Evolutionary conservation across 208 protist species (phyloP).

Genomic region (Leishmania tropica): DNA sequence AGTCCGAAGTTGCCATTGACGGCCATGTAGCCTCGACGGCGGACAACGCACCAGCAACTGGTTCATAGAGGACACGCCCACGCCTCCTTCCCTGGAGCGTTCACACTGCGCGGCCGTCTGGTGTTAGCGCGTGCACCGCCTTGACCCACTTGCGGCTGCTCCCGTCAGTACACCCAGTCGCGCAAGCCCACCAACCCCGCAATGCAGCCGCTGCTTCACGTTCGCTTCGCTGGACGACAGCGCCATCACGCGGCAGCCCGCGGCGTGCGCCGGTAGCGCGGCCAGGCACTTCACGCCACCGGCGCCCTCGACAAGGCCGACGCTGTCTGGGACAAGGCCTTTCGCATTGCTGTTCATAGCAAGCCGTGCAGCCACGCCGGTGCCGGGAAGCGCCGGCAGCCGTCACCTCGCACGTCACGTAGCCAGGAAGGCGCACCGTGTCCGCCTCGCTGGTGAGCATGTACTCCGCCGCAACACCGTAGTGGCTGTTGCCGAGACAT

Average conservation of each 20-base stretch:
- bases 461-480: slow-evolving; percentile 35
- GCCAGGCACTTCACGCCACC: slow-evolving; percentile 41
- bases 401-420: slow-evolving; percentile 34
- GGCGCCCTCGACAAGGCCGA: slow-evolving; percentile 37
- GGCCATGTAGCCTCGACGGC: slow-evolving; percentile 23
- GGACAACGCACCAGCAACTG: slow-evolving; percentile 23
- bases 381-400: slow-evolving; percentile 30
- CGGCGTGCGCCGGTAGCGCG: slow-evolving; percentile 34
- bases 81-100: slow-evolving; percentile 36
- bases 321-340: slow-evolving; percentile 35
- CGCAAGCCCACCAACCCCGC: slow-evolving; percentile 21
- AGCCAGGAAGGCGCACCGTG: slow-evolving; percentile 20
- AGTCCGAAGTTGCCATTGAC: slow-evolving; percentile 18
- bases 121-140: slow-evolving; percentile 28
- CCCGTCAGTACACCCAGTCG: slow-evolving; percentile 42
- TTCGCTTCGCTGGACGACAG: slow-evolving; percentile 33
- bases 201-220: slow-evolving; percentile 22
- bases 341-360: slow-evolving; percentile 31
- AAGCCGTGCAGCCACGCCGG: slow-evolving; percentile 34
- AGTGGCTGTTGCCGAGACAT: slow-evolving; percentile 26
- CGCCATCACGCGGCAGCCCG: slow-evolving; percentile 19
- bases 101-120: slow-evolving; percentile 25
- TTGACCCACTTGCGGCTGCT: slow-evolving; percentile 13
- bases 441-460: slow-evolving; percentile 22
- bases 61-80: slow-evolving; percentile 27